These are phyloP conservation scores for Huntiella savannae DNA, from an alignment of 2,329 filamentous ascomycete genomes.

Conservation along the genomic window DNA sequence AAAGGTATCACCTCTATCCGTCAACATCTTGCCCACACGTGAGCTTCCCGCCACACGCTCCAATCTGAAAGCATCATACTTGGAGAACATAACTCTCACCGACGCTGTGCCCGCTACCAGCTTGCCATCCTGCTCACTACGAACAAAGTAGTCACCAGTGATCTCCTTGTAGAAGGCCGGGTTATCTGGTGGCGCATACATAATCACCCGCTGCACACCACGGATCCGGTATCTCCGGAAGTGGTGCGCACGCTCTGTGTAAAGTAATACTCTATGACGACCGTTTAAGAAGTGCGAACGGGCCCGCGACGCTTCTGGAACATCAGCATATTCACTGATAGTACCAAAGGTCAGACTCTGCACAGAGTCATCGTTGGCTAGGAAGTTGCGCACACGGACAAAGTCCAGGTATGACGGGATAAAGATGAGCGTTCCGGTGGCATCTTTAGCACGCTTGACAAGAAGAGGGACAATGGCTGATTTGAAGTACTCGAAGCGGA, in stretches of 20 bases:
- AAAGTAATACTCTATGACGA: conserved; percentile 65
- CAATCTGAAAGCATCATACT: conserved; percentile 73
- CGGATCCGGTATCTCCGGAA: conserved; percentile 73
- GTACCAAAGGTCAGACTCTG: conserved; percentile 47
- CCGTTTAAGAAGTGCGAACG: conserved; percentile 75
- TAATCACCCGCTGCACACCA: conserved; percentile 66
- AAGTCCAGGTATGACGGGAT: conserved; percentile 92
- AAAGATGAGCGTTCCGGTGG: conserved; percentile 61
- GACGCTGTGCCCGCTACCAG: conserved; percentile 39
- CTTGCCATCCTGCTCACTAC: conserved; percentile 36
- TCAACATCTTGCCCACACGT: conserved; percentile 67
- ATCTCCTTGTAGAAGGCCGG: conserved; percentile 64
- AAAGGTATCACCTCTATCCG: conserved; percentile 75
- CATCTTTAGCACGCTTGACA: conserved; percentile 44
- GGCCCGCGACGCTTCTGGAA: conserved; percentile 62
- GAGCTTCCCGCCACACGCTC: conserved; percentile 73
- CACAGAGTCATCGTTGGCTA: conserved; percentile 48
- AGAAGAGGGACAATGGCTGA: conserved; percentile 61
- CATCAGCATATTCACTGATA: conserved; percentile 73
- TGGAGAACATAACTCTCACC: conserved; percentile 54
- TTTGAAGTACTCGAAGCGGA: conserved; percentile 79
- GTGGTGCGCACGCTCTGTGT: conserved; percentile 91
- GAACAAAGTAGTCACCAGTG: conserved; percentile 44
- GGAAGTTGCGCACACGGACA: conserved; percentile 79
- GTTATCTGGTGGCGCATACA: conserved; percentile 85